These are phyloP conservation scores for Dictyostelium citrinum DNA, from an alignment of 78 protist genomes.

Conservation along the genomic window DNA sequence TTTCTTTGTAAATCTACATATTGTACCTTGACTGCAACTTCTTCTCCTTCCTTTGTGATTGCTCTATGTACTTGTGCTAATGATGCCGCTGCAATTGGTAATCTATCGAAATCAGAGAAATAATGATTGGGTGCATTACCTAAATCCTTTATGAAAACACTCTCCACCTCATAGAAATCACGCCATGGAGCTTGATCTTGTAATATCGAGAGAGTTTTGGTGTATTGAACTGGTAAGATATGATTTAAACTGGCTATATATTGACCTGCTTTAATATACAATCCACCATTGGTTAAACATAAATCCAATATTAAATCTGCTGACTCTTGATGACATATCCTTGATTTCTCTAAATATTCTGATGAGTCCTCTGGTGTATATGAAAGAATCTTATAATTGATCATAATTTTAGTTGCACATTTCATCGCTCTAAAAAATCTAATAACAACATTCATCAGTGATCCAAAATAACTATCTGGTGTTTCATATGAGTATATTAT, in stretches of 20 bases:
- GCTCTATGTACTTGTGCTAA: constrained; percentile 36
- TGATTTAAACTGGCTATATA: constrained; percentile 72
- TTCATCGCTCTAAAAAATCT: neutral
- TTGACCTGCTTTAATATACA: constrained; percentile 79
- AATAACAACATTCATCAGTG: neutral
- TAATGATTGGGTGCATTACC: neutral
- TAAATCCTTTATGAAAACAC: neutral
- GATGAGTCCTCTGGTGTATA: neutral
- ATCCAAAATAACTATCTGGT: neutral
- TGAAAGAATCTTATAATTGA: neutral
- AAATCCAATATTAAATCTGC: constrained; percentile 38
- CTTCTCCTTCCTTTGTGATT: neutral
- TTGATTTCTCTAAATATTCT: neutral
- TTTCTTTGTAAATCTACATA: constrained; percentile 14
- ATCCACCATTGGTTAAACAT: constrained; percentile 69
- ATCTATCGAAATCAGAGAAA: constrained; percentile 6
- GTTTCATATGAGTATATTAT: neutral
- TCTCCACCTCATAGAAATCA: neutral
- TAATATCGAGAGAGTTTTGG: constrained; percentile 35
- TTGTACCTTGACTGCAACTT: constrained; percentile 19
- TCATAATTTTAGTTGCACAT: neutral
- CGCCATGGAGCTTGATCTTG: constrained; percentile 56
- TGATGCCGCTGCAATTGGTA: constrained; percentile 21
- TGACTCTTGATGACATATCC: constrained; percentile 7
- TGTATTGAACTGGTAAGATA: constrained; percentile 51